phyloP scores from a whole-genome alignment of 176 grass and related monocot genomes.

The Canna indica region DNA sequence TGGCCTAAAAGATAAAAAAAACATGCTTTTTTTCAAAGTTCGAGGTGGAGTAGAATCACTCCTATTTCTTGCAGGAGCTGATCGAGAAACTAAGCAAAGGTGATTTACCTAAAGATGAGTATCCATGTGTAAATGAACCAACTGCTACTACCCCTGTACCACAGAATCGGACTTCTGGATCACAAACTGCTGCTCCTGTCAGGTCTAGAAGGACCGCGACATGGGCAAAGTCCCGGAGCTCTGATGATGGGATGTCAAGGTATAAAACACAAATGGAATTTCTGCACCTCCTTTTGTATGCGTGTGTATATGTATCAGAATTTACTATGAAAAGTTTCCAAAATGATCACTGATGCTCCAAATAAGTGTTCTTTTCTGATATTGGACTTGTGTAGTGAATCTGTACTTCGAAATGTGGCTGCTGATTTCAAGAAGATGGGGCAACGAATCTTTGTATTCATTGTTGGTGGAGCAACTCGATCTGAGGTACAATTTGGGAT shows the following conservation, averaged over 20 bases:
- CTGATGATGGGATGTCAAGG: conserved; percentile 76
- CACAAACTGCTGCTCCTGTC: conserved; percentile 31
- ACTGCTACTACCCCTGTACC: conserved; percentile 30
- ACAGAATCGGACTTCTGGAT: conserved; percentile 9
- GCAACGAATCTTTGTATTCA: conserved; percentile 80
- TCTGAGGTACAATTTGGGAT: conserved; percentile 49
- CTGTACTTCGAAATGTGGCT: conserved; percentile 48
- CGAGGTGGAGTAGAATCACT: no score
- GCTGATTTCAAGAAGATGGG: conserved; percentile 94
- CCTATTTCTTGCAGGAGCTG: conserved; percentile 49
- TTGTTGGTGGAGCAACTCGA: conserved; percentile 89
- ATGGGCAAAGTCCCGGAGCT: conserved; percentile 61
- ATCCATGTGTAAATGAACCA: conserved; percentile 58
- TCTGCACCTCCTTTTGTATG: not conserved
- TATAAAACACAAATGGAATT: conserved; percentile 20
- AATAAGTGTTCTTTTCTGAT: not conserved
- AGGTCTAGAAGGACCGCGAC: conserved; percentile 67
- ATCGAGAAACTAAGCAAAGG: conserved; percentile 70
- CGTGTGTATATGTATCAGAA: not conserved
- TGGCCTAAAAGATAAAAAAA: no score
- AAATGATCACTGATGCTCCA: conserved; percentile 4
- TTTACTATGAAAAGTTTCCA: conserved; percentile 1
- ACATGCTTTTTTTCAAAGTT: no score
- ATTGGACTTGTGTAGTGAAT: conserved; percentile 53
- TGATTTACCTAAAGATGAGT: conserved; percentile 57